Base-by-base conservation (phyloP, 768 basidiomycete species). In the Boletus reticuloceps region DNA sequence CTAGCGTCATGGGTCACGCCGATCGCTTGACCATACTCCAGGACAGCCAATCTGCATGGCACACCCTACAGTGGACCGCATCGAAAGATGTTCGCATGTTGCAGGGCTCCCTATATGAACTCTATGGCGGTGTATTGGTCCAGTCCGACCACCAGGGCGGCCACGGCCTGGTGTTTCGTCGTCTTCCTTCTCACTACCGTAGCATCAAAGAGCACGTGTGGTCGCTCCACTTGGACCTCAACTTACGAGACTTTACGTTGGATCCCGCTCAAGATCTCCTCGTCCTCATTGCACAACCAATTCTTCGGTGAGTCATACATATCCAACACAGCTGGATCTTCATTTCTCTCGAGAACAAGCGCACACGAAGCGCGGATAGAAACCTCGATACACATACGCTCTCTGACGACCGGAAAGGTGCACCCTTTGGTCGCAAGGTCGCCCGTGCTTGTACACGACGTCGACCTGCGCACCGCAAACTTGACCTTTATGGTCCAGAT, bases 231-330 rank as follows among this genome's bases (percentile, higher is more conserved):
- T 34, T 73, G 51, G 71, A 70, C 5, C 58, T 79, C 36, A 36
- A 56, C 16, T 61, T 84, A 13, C 76, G 80, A n/a, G 84, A 86
- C 60, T 84, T 85, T 58, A 75, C 74, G 8, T 78, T 89, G 74
- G 87, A 89, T 64, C 82, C 84, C 17, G 77, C 82, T 22, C 86
- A 86, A 61, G 82, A 88, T 64, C 74, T 89, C 32, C 73, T 88
- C 10, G 75, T 86, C 9, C 58, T 82, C 17, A 67, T 84, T 7
- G 77, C 80, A 59, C 66, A 60, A 27, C 74, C 74, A 20, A 52
- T 58, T 29, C 43, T 47, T 52, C 69, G 60, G 79, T 79, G 59
- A 60, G 72, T 64, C 32, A 17, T 36, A 25, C 59, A 36, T 48
- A 29, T 54, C 17, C 31, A 37, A 10, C 29, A 20, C 0, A 29